Evolutionary conservation across 108 stramenopile genomes (phyloP).

Genomic region (Pseudonitzschia multiseries): DNA sequence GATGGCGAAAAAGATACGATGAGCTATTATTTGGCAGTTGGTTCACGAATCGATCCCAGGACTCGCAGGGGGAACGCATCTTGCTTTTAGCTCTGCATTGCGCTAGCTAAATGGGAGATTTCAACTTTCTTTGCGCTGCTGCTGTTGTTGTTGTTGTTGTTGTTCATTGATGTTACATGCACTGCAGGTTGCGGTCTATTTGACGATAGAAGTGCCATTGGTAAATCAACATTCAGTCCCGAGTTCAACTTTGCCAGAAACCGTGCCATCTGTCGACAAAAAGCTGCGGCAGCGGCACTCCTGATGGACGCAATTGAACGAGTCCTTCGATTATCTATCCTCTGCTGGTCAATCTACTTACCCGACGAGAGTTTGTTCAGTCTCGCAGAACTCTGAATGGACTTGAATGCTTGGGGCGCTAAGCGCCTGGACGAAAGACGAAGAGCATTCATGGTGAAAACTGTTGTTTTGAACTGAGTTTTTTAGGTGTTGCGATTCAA

Average conservation of each 20-base stretch:
- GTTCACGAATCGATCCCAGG: neutral
- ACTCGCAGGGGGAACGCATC: neutral
- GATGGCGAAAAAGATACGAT: neutral
- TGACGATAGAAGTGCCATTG: neutral
- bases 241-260: slow-evolving; percentile 6
- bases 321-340: neutral
- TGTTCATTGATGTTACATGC: neutral
- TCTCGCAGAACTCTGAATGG: slow-evolving; percentile 24
- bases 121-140: too few relatives aligned
- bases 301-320: slow-evolving; percentile 17
- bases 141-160: neutral
- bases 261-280: neutral
- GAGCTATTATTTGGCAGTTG: neutral
- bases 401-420: slow-evolving; percentile 53
- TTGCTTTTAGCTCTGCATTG: neutral
- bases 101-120: neutral
- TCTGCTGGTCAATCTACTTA: slow-evolving; percentile 14
- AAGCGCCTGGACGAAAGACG: slow-evolving; percentile 60
- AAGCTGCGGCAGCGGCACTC: neutral
- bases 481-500: neutral
- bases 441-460: slow-evolving; percentile 67
- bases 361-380: slow-evolving; percentile 21
- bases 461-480: slow-evolving; percentile 7
- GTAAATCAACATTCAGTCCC: neutral
- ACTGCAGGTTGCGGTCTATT: neutral